Percentiles rank a stretch among this genome's conserved stretches.
Evolutionary conservation across 1,284 basidiomycete species (phyloP).

Genomic region (Cutaneotrichosporon daszewskae): DNA sequence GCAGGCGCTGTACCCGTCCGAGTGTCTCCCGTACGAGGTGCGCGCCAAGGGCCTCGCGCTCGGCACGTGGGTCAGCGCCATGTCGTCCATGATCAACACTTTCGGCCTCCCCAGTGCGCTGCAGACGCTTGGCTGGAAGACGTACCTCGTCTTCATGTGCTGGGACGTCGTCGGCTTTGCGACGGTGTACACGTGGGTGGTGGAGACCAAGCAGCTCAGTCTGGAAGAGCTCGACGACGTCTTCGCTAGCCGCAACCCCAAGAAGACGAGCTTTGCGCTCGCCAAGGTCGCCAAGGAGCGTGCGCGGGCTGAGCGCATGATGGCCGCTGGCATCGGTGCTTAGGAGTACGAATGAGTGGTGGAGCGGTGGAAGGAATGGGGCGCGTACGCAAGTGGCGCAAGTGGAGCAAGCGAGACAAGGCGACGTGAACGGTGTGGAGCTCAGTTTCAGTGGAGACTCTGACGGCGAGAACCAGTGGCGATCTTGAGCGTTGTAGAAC

Average conservation of each 20-base stretch:
- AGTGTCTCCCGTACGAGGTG: conserved; percentile 54
- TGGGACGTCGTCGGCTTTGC: conserved; percentile 56
- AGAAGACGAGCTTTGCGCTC: conserved; percentile 46
- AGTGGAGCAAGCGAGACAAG: too few species aligned
- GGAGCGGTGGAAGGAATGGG: too few species aligned
- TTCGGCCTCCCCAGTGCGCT: conserved; percentile 34
- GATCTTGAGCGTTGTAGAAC: too few species aligned
- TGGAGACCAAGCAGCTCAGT: conserved; percentile 53
- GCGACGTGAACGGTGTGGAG: too few species aligned
- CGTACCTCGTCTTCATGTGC: conserved; percentile 54
- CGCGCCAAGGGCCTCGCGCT: conserved; percentile 52
- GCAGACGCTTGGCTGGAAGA: conserved; percentile 29
- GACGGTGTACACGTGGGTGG: conserved; percentile 55
- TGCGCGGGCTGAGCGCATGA: too few species aligned
- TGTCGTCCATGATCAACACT: conserved; percentile 30
- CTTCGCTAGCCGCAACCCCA: conserved; percentile 52
- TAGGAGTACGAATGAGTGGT: too few species aligned
- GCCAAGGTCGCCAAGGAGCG: conserved; percentile 10
- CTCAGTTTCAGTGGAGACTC: too few species aligned
- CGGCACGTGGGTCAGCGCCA: conserved; percentile 17
- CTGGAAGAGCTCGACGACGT: conserved; percentile 57
- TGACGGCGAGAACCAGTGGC: too few species aligned
- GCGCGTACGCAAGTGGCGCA: too few species aligned
- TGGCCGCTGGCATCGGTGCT: too few species aligned
- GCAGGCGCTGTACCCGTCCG: conserved; percentile 56